Evolutionary conservation across 2,329 filamentous ascomycete genomes (phyloP).

Genomic region (Ophiostoma tasmaniense): DNA sequence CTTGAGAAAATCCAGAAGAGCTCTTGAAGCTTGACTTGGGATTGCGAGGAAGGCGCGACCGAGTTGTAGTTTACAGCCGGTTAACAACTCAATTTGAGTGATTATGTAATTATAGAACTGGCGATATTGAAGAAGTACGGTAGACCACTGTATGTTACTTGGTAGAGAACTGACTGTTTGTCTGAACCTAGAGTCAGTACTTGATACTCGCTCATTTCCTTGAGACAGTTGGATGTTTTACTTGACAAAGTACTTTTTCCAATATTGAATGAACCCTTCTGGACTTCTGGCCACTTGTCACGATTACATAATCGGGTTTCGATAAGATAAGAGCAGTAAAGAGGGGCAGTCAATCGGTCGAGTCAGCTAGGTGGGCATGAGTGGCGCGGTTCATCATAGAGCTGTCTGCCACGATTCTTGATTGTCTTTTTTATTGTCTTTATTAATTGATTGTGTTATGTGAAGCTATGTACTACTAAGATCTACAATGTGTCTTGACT

Average conservation of each 20-base stretch:
- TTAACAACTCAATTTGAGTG: not conserved
- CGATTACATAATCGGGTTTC: not conserved
- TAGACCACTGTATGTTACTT: not conserved
- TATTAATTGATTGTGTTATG: not conserved
- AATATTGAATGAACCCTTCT: not conserved
- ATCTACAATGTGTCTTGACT: not conserved
- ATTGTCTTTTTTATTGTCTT: not conserved
- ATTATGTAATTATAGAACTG: not conserved
- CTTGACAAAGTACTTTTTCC: not conserved
- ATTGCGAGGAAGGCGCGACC: not conserved
- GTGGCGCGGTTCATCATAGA: not conserved
- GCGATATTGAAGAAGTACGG: not conserved
- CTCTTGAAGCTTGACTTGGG: not conserved
- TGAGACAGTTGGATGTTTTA: not conserved
- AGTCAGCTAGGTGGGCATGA: not conserved
- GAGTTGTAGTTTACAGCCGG: not conserved
- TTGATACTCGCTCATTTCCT: not conserved
- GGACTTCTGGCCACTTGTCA: not conserved
- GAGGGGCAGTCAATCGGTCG: slow-evolving; percentile 1
- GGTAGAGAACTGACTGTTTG: not conserved
- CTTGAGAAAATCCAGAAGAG: not conserved
- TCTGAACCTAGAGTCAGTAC: not conserved
- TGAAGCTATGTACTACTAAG: not conserved
- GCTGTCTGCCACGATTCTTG: too few species aligned
- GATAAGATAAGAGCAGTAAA: slow-evolving; percentile 5